Evolutionary conservation across 306 rosid species (phyloP), one percentile per base, ranked within the genome.

Genomic region (Glycine latifolia): DNA sequence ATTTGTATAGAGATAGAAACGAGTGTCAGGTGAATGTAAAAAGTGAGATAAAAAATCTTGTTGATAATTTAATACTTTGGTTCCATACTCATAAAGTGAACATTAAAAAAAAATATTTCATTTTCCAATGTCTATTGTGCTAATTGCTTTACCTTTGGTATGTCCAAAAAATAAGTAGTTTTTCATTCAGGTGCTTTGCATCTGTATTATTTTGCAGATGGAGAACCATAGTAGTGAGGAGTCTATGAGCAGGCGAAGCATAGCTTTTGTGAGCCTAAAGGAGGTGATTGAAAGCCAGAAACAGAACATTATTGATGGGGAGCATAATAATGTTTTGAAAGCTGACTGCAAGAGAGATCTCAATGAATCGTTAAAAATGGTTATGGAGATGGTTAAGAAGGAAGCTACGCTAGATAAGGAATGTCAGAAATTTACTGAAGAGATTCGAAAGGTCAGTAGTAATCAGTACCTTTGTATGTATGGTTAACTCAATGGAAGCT

Each of bases 381-480:
- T 13, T n/a, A 13, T 14, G 13, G 6, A 52, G 0, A 31, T 33
- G 9, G 6, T 14, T 0, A 33, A 52, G 2, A 44, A 33, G 17
- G 48, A 71, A 31, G 8, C 15, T 49, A 3, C 0, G 5, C 12
- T 49, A 26, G 11, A 50, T 43, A 16, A 50, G 8, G 60, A 71
- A 31, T 49, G 31, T 33, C 14, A 50, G 14, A 71, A 52, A 71
- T 59, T 59, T 4, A 10, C 2, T 8, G 73, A 77, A 17, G 85
- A 65, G 77, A 81, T 63, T 47, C 47, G 55, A 81, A 81, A 65
- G 85, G 88, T 81, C 1, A 56, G 48, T 20, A 20, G 1, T 20
- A 20, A 20, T 20, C 1, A 20, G 20, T 20, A 20, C 0, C 20
- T 20, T 20, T 20, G 20, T 0, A 20, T 20, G 20, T 20, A 20